Evolutionary conservation across 163 green algal genomes (phyloP), one percentile per base, ranked within the genome.

Genomic region (Chlamydomonas reinhardtii): DNA sequence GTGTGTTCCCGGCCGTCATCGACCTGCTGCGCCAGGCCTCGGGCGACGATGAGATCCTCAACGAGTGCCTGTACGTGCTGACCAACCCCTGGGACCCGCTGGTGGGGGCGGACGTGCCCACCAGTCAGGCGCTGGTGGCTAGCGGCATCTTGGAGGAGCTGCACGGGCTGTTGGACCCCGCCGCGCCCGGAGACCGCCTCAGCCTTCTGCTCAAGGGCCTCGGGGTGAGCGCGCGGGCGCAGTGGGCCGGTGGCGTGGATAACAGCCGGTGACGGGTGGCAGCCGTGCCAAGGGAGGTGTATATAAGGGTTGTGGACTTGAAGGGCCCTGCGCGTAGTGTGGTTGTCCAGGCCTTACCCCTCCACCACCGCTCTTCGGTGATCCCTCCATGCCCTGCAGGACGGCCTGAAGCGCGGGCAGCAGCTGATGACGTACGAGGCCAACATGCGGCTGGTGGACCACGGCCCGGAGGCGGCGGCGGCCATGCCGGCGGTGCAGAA

Each of bases 21-120:
- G 73, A 68, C 29, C 75, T 91, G 19, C 34, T 91, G 73, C 69
- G 69, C 4, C 16, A 54, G 37, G 31, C 25, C 9, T 54, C 31
- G 0, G 22, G 8, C 32, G 84, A 77, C 35, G 87, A 85, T 34
- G 70, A 88, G 59, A 68, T 74, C 31, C 70, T 74, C 0, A 82
- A 59, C 59, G 87, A 91, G 75, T 88, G 87, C 54, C 73, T 85
- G 1, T 91, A 83, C 22, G 70, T 84, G 68, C 81, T 91, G 25
- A 78, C 69, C 27, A 91, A 91, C 75, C 65, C 87, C 9, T 85
- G 79, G 69, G 79, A 85, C 79, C 68, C 79, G 25, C 48, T 77
- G 52, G 69, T 85, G 79, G 69, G 37, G 5, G 34, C 31, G 32
- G 79, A 77, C 32, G 52, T 77, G 79, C 31, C 68, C 22, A 64